These are phyloP conservation scores for Nepenthes mirabilis DNA, from an alignment of 148 eudicot species.

Conservation along the genomic window DNA sequence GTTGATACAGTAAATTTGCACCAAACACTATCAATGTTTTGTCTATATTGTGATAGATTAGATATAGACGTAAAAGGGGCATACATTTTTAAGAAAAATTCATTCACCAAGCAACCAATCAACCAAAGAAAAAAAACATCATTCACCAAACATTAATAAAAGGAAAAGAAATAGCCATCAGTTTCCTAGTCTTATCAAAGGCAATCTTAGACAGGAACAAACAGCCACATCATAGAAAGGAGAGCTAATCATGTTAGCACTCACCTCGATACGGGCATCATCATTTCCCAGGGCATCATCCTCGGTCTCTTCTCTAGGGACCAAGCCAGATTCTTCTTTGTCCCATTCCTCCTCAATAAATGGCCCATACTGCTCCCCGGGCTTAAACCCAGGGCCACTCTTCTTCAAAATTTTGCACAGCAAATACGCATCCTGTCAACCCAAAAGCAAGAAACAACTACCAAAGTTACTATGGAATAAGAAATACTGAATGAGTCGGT, in stretches of 20 bases:
- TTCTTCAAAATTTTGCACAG: constrained; percentile 79
- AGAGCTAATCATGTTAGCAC: constrained; percentile 12
- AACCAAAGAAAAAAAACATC: too few species aligned
- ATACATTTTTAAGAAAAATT: too few species aligned
- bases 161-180: too few species aligned
- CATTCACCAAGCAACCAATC: too few species aligned
- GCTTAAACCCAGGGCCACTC: constrained; percentile 71
- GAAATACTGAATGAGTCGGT: not conserved
- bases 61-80: too few species aligned
- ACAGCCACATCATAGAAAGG: not conserved
- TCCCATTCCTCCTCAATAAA: constrained; percentile 86
- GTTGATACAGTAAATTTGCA: too few species aligned
- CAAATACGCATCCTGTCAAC: constrained; percentile 55
- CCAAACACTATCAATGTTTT: too few species aligned
- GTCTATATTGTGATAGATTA: too few species aligned
- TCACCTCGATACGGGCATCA: constrained; percentile 40
- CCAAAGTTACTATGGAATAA: not conserved
- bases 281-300: constrained; percentile 51
- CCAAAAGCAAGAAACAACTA: not conserved
- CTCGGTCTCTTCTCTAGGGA: constrained; percentile 61
- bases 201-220: not conserved
- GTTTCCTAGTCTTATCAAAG: too few species aligned
- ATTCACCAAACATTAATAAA: too few species aligned
- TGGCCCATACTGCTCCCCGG: constrained; percentile 78
- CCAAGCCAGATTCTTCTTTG: constrained; percentile 32